These are phyloP conservation scores for Globisporangium nunn DNA, from an alignment of 352 stramenopile species.

Conservation along the genomic window DNA sequence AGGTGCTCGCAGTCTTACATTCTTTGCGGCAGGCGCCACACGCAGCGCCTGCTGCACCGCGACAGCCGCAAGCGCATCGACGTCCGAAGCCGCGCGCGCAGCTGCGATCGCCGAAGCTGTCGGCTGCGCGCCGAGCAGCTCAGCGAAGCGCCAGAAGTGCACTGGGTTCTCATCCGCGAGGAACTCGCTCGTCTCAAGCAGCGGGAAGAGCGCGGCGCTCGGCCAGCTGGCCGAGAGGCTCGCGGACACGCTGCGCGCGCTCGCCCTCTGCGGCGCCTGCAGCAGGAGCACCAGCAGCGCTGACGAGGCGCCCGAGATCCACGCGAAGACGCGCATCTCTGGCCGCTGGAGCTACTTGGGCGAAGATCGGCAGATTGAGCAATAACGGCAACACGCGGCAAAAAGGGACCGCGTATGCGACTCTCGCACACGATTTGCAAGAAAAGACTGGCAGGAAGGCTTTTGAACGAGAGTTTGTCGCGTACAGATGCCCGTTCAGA, in stretches of 20 bases:
- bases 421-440: too few species aligned
- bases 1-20: constrained; percentile 19
- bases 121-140: constrained; percentile 22
- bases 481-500: too few species aligned
- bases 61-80: constrained; percentile 39
- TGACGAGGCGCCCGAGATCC: constrained; percentile 10
- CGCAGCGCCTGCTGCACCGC: constrained; percentile 45
- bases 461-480: too few species aligned
- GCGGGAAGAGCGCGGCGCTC: constrained; percentile 44
- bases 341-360: background rate
- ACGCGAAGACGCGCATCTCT: constrained; percentile 3
- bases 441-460: too few species aligned
- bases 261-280: constrained; percentile 8
- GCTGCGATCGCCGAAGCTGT: constrained; percentile 25
- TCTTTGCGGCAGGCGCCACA: constrained; percentile 57
- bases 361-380: too few species aligned
- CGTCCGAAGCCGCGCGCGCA: constrained; percentile 22
- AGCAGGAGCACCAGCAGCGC: constrained; percentile 15
- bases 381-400: too few species aligned
- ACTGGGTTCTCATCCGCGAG: constrained; percentile 70
- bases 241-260: constrained; percentile 34
- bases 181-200: constrained; percentile 67
- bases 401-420: too few species aligned
- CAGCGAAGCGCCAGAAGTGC: constrained; percentile 75
- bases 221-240: constrained; percentile 60